These are phyloP conservation scores for Circinella minor DNA, from an alignment of 371 early-diverging fungal genomes.

Conservation along the genomic window DNA sequence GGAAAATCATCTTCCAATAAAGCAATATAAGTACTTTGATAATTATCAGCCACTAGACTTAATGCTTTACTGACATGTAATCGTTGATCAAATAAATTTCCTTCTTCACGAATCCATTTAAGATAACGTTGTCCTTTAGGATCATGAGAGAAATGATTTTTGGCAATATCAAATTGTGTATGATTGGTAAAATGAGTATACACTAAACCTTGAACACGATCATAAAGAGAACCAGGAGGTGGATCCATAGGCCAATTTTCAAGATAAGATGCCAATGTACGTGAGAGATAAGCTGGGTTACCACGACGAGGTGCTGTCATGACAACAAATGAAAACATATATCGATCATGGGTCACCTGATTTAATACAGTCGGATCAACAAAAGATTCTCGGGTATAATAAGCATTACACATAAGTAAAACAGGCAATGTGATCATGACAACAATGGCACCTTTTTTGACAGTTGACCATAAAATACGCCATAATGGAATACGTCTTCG, in stretches of 20 bases:
- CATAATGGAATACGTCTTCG: constrained; percentile 48
- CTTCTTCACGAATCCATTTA: constrained; percentile 58
- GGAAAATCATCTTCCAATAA: constrained; percentile 71
- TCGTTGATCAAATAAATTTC: constrained; percentile 56
- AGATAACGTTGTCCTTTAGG: constrained; percentile 57
- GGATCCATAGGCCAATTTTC: constrained; percentile 53
- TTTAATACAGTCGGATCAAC: constrained; percentile 43
- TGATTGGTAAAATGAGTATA: constrained; percentile 68
- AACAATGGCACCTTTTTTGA: constrained; percentile 33
- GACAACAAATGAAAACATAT: constrained; percentile 58
- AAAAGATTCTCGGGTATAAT: constrained; percentile 37
- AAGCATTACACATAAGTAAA: constrained; percentile 45
- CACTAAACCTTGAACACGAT: constrained; percentile 56
- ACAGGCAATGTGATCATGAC: constrained; percentile 37
- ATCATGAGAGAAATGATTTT: constrained; percentile 39
- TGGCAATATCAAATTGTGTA: constrained; percentile 52
- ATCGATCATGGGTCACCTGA: constrained; percentile 42
- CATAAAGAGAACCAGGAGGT: constrained; percentile 48
- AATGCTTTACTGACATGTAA: constrained; percentile 63
- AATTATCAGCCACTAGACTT: constrained; percentile 37
- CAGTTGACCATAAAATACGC: constrained; percentile 41
- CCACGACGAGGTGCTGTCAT: constrained; percentile 68
- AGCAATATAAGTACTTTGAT: constrained; percentile 53
- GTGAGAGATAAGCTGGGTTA: constrained; percentile 55
- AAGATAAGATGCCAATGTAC: constrained; percentile 61